Conservation (phyloP, 2,329 filamentous ascomycete species). For the Incumbomyces lentus region DNA sequence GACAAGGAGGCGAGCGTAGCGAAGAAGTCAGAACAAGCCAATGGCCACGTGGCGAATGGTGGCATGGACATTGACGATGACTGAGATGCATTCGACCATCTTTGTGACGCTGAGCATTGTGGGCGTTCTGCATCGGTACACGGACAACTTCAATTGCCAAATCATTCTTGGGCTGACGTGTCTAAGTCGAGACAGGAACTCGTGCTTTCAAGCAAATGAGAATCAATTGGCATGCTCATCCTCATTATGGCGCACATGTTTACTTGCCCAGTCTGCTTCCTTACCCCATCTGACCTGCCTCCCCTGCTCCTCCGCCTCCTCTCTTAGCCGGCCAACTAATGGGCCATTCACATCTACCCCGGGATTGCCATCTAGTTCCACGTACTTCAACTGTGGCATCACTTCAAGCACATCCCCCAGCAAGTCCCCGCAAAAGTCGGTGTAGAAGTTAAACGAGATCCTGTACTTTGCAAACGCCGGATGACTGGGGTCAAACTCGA, state of each 20-base stretch:
- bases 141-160: no score
- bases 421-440: constrained; percentile 43
- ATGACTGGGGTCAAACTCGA: constrained; percentile 46
- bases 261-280: constrained; percentile 28
- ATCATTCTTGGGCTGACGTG: no score
- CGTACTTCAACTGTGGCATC: constrained; percentile 32
- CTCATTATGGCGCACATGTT: neutral
- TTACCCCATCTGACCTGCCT: constrained; percentile 32
- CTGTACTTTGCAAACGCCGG: constrained; percentile 47
- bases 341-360: constrained; percentile 42
- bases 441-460: constrained; percentile 48
- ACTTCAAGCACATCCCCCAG: constrained; percentile 40
- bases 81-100: neutral
- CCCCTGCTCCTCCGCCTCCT: constrained; percentile 23
- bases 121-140: no score
- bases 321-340: constrained; percentile 39
- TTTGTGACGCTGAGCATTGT: no score
- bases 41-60: constrained; percentile 39
- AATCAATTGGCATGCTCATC: no score
- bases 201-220: neutral
- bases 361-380: constrained; percentile 49
- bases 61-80: constrained; percentile 63
- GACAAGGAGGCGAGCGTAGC: constrained; percentile 96
- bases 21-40: constrained; percentile 46
- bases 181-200: neutral